Base-by-base conservation (phyloP, 805 yeast species). In the Jamesozyma piceae region DNA sequence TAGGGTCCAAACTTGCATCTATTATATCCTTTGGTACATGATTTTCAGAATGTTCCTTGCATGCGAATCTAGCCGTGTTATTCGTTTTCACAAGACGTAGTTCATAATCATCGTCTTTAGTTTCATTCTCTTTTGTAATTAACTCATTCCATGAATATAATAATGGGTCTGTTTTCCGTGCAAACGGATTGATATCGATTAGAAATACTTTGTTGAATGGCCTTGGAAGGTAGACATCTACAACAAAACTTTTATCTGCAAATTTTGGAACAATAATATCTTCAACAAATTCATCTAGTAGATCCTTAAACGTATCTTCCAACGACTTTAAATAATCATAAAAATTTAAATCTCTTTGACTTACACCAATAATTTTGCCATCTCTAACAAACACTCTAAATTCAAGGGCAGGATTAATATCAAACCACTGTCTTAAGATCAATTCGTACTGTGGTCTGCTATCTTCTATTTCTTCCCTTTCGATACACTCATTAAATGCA, bases 11-110 rank as follows among this genome's bases (percentile, higher is more conserved):
- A 28, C 84, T 71, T 2, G 96, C 95, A 57, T 87, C 92, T 3
- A 92, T 82, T 18, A 92, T 77, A 54, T 92, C 99, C 41, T 74
- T 71, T 0, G 99, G 99, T 2, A 92, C 95, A 54, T 85, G 89
- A 58, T 80, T 86, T 53, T 90, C 95, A 2, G 95, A 77, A 56
- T 86, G 90, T 39, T 86, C 95, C 49, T 82, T 85, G 0, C 78
- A 64, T 0, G 86, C 81, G 66, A 88, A 88, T 26, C 90, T 68
- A 0, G 87, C 84, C 5, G 83, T 66, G 47, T 87, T 84, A 18
- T 75, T 76, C 50, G 77, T 74, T 1, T 77, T 72, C 4, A 90
- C 79, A 13, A 90, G 60, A 26, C 97, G 66, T 18, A 90, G 58
- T 38, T 73, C 79, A 43, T 69, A 73, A 41, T 64, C 70, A 0